A percentile compares a stretch with the other conserved stretches of the same genome.
phyloP scores from a whole-genome alignment of 1,284 basidiomycete genomes.

The Ceratobasidium sp. region DNA sequence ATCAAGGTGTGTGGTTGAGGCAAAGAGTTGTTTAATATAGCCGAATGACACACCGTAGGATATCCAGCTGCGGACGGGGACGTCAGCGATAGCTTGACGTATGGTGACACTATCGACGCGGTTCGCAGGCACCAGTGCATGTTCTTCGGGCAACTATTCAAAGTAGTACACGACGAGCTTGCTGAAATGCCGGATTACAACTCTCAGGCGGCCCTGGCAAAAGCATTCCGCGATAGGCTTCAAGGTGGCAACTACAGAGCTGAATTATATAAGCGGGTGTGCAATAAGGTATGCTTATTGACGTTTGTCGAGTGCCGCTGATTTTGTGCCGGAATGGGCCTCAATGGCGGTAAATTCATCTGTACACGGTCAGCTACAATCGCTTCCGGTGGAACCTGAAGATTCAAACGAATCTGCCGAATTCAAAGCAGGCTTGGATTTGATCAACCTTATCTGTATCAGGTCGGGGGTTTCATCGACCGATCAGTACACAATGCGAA shows the following conservation, averaged over 20 bases:
- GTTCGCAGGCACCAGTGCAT: background rate
- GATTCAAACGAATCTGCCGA: background rate
- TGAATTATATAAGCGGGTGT: background rate
- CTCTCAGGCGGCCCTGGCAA: background rate
- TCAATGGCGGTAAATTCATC: background rate
- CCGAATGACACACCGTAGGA: background rate
- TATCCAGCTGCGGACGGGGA: background rate
- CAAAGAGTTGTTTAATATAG: background rate
- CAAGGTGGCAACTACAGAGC: background rate
- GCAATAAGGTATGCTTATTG: background rate
- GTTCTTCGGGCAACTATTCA: background rate
- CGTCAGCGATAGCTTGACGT: background rate
- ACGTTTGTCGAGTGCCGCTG: background rate
- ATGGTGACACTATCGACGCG: background rate
- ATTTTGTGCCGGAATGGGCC: background rate
- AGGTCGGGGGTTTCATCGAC: background rate
- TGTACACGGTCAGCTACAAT: no score
- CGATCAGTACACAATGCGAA: background rate
- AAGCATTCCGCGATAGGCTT: background rate
- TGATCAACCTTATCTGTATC: background rate
- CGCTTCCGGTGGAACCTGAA: no score
- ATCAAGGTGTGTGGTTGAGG: no score
- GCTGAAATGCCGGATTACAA: no score
- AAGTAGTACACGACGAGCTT: background rate
- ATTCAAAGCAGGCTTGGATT: background rate